Conservation (phyloP, 345 rosid genomes). For the Gossypium sturtianum region DNA sequence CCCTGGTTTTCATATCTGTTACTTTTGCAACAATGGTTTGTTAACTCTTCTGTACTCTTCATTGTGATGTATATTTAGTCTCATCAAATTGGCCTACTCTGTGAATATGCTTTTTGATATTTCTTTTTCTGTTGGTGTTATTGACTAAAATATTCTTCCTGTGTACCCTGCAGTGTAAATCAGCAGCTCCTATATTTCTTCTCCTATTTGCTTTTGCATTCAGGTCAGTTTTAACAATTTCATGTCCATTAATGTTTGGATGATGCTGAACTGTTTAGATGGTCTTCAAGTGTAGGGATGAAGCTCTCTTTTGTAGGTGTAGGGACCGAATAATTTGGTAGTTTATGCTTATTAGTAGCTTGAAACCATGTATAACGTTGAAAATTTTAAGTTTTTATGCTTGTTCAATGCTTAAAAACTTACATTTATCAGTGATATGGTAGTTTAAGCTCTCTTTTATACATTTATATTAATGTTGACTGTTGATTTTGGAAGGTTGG, state of each 20-base stretch:
- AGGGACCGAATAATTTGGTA: neutral
- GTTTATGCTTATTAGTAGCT: slow-evolving; percentile 1
- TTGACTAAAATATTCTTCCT: slow-evolving; percentile 10
- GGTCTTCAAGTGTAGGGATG: neutral
- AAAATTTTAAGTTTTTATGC: neutral
- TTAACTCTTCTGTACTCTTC: slow-evolving; percentile 15
- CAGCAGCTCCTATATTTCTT: slow-evolving; percentile 97
- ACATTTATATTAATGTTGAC: neutral
- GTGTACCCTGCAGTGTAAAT: slow-evolving; percentile 76
- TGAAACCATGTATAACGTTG: neutral
- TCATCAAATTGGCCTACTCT: neutral
- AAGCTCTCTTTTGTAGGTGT: neutral
- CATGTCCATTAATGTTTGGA: neutral
- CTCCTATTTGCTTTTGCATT: slow-evolving; percentile 96
- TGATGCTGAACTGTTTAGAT: neutral
- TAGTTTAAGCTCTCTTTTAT: neutral
- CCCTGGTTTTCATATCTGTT: slow-evolving; percentile 96
- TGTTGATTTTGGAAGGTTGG: slow-evolving; percentile 59
- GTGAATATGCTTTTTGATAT: slow-evolving; percentile 14
- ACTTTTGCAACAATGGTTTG: slow-evolving; percentile 99
- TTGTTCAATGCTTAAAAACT: neutral
- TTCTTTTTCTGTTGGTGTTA: slow-evolving; percentile 9
- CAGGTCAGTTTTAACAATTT: slow-evolving; percentile 48
- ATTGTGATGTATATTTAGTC: neutral
- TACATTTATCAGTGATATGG: neutral